phyloP scores from a whole-genome alignment of 202 grass and related monocot genomes.

The Cymbopogon flexuosus region DNA sequence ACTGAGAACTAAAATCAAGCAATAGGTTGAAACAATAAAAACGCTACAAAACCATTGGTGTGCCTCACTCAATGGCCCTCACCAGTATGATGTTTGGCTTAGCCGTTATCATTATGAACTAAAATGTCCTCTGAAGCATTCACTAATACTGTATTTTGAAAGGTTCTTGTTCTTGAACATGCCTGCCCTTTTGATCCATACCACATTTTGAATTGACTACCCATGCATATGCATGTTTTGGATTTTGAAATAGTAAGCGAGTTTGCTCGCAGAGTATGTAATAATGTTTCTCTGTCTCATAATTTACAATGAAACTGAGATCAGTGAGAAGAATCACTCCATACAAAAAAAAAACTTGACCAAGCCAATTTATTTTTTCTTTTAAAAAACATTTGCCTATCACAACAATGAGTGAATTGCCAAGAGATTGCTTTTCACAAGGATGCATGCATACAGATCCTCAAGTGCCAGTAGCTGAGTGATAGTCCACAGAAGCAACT shows the following conservation, averaged over 20 bases:
- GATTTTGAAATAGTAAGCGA: neutral
- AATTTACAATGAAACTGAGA: conserved; percentile 8
- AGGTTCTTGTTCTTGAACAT: neutral
- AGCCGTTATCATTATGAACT: neutral
- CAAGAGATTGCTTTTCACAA: neutral
- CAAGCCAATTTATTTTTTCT: neutral
- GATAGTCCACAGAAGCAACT: conserved; percentile 18
- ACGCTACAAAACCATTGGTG: neutral
- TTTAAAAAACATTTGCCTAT: neutral
- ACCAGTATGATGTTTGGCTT: neutral
- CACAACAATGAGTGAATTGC: neutral
- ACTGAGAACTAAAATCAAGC: conserved; percentile 30
- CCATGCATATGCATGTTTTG: neutral
- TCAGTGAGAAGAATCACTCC: neutral
- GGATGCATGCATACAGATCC: conserved; percentile 1
- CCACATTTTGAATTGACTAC: neutral
- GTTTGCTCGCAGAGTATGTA: neutral
- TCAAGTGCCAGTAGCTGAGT: neutral
- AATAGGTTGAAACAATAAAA: conserved; percentile 19
- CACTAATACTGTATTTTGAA: neutral
- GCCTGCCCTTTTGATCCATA: neutral
- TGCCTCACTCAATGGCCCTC: neutral
- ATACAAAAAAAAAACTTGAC: neutral
- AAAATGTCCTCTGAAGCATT: neutral
- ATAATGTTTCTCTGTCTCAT: neutral